phyloP scores from a whole-genome alignment of 305 asterid genomes.

The Fraxinus ornus region DNA sequence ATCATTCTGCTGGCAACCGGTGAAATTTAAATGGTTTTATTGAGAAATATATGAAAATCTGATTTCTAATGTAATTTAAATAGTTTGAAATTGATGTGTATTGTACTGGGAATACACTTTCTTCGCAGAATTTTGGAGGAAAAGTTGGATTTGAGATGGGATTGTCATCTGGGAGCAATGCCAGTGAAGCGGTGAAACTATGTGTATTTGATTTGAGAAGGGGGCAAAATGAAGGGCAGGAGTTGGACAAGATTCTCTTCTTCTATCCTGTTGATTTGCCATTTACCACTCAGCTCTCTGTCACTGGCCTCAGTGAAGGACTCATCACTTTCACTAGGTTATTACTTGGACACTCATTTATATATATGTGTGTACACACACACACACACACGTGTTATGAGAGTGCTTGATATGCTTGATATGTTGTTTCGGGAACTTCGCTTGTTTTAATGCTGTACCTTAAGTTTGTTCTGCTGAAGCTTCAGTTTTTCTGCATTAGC shows the following conservation, averaged over 20 bases:
- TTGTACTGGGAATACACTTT: not conserved
- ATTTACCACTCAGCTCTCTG: constrained; percentile 70
- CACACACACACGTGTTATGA: not conserved
- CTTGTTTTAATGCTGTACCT: not conserved
- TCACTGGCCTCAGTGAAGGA: constrained; percentile 86
- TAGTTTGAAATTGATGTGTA: not conserved
- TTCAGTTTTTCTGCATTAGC: not conserved
- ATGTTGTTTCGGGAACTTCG: not conserved
- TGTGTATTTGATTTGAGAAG: constrained; percentile 91
- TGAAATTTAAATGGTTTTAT: not conserved
- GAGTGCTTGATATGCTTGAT: not conserved
- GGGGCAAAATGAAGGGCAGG: constrained; percentile 97
- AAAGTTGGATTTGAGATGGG: constrained; percentile 44
- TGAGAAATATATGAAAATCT: not conserved
- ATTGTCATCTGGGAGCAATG: constrained; percentile 50
- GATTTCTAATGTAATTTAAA: not conserved
- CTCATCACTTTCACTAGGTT: constrained; percentile 87
- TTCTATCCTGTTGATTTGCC: constrained; percentile 86
- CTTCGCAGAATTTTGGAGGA: constrained; percentile 19
- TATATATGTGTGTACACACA: not conserved
- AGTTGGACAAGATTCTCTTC: constrained; percentile 85
- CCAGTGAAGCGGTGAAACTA: constrained; percentile 60
- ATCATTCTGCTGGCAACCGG: not conserved
- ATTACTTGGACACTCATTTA: not conserved
- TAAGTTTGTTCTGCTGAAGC: not conserved